Percentiles rank a stretch among this genome's conserved stretches.
Conservation (phyloP, 2,329 filamentous ascomycete genomes). For the Laburnicola sp. region DNA sequence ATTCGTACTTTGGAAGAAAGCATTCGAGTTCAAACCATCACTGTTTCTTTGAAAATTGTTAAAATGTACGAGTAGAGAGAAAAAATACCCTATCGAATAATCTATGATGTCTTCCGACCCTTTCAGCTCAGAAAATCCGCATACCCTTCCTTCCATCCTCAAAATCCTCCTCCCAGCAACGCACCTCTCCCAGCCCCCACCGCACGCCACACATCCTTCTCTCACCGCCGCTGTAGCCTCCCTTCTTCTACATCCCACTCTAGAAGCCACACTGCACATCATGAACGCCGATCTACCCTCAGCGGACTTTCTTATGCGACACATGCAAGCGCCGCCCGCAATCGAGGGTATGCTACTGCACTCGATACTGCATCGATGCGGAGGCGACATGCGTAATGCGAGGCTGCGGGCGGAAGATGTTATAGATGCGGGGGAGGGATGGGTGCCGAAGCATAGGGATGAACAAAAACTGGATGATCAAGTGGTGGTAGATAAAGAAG, state of each 20-base stretch:
- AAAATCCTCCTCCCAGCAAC: conserved; percentile 18
- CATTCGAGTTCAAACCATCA: too few relatives aligned
- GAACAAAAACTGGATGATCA: conserved; percentile 20
- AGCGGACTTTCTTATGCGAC: conserved; percentile 57
- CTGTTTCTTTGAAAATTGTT: too few relatives aligned
- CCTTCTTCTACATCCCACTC: conserved; percentile 50
- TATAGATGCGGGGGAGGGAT: conserved; percentile 39
- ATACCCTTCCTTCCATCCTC: conserved; percentile 13
- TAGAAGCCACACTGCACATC: conserved; percentile 57
- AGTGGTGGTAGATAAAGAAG: conserved; percentile 7
- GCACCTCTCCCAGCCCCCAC: conserved; percentile 18
- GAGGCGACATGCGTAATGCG: conserved; percentile 56
- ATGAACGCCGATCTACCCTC: conserved; percentile 55
- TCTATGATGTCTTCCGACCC: too few relatives aligned
- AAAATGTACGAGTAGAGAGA: too few relatives aligned
- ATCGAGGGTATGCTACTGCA: conserved; percentile 58
- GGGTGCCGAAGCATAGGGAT: conserved; percentile 25
- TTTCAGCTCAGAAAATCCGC: conserved; percentile 1
- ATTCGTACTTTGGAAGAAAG: too few relatives aligned
- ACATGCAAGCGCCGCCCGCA: conserved; percentile 56
- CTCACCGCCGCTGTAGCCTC: conserved; percentile 27
- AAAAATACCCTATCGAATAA: too few relatives aligned
- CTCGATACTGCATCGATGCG: conserved; percentile 55
- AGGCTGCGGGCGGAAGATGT: conserved; percentile 55
- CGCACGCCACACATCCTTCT: conserved; percentile 13